Percentiles rank a stretch among this genome's conserved stretches.
phyloP scores from a whole-genome alignment of 495 filamentous ascomycete species.

The Cryomyces minteri region DNA sequence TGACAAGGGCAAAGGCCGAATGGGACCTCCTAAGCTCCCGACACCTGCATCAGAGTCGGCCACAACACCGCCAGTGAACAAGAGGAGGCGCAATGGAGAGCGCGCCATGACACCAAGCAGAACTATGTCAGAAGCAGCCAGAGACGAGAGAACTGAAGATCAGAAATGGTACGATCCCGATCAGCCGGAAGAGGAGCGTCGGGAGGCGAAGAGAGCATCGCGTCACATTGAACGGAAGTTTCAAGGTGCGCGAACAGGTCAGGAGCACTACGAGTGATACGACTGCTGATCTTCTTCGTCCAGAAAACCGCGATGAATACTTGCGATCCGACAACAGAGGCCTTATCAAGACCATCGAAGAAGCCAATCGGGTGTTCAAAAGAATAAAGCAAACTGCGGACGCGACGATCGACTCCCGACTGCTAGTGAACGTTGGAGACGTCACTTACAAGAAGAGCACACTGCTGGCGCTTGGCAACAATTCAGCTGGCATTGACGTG shows the following conservation, averaged over 20 bases:
- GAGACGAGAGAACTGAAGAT: not conserved
- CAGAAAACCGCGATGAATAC: constrained; percentile 14
- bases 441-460: constrained; percentile 54
- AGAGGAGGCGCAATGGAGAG: constrained; percentile 5
- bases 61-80: constrained; percentile 1
- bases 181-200: constrained; percentile 63
- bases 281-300: too few species aligned
- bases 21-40: constrained; percentile 3
- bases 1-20: constrained; percentile 6
- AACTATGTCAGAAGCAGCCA: not conserved
- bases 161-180: constrained; percentile 63
- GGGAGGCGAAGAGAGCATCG: constrained; percentile 45
- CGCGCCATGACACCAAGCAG: not conserved
- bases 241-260: constrained; percentile 27
- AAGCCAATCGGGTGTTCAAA: constrained; percentile 43
- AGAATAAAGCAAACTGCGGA: constrained; percentile 84
- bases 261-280: too few species aligned
- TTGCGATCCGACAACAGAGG: constrained; percentile 7
- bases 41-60: constrained; percentile 7
- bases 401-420: constrained; percentile 72
- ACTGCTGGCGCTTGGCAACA: constrained; percentile 49
- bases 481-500: constrained; percentile 58
- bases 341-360: constrained; percentile 1
- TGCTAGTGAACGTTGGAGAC: constrained; percentile 64
- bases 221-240: constrained; percentile 50